Conservation (phyloP, 2,329 filamentous ascomycete species). For the Nemania diffusa region DNA sequence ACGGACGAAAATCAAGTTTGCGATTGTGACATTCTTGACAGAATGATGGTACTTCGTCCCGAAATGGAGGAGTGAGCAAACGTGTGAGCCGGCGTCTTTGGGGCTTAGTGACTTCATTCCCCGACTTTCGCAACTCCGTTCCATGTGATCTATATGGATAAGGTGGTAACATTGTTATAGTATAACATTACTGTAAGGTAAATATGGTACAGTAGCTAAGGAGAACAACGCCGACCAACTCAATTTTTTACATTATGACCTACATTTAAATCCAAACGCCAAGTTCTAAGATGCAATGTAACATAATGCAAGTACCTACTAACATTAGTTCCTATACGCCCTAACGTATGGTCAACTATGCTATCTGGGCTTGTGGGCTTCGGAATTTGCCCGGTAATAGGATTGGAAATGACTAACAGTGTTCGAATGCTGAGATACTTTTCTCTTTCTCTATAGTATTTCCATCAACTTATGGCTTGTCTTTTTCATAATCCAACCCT, state of each 20-base stretch:
- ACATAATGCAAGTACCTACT: slow-evolving; percentile 2
- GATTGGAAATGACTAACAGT: background rate
- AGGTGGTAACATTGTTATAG: background rate
- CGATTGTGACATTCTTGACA: slow-evolving; percentile 14
- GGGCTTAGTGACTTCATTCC: background rate
- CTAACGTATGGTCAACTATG: slow-evolving; percentile 1
- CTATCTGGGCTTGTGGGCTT: slow-evolving; percentile 4
- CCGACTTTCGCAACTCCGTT: background rate
- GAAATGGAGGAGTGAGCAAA: background rate
- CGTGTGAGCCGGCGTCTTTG: background rate
- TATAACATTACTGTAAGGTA: background rate
- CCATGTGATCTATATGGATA: slow-evolving; percentile 1
- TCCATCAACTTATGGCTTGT: background rate
- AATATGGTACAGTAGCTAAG: background rate
- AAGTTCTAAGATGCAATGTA: slow-evolving; percentile 5
- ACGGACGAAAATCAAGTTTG: slow-evolving; percentile 19
- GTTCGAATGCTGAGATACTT: background rate
- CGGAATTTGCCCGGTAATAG: slow-evolving; percentile 1
- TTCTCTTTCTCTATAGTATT: background rate
- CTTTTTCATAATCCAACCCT: background rate
- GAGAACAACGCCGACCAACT: background rate
- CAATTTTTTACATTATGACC: background rate
- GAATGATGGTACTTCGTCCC: background rate
- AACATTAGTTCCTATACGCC: background rate
- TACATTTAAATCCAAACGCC: background rate